phyloP scores from a whole-genome alignment of 306 rosid species.

The Pterocarpus santalinus region DNA sequence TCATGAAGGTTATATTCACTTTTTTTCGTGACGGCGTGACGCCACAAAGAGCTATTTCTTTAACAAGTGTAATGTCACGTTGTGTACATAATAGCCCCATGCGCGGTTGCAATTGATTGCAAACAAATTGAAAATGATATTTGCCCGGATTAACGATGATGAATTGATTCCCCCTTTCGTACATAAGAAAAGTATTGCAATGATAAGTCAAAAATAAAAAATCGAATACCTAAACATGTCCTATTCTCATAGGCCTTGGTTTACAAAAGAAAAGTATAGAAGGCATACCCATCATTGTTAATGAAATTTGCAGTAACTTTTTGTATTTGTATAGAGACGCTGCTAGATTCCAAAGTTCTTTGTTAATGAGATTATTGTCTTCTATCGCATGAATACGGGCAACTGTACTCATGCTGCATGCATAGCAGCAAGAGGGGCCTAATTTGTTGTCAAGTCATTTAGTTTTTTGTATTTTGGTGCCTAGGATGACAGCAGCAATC shows the following conservation, averaged over 20 bases:
- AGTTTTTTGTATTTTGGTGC: neutral
- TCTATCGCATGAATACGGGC: no score
- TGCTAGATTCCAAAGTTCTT: conserved; percentile 5
- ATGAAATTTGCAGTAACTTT: conserved; percentile 17
- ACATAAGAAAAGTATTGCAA: neutral
- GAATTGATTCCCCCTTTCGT: neutral
- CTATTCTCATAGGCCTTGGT: neutral
- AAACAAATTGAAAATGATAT: neutral
- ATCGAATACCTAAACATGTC: neutral
- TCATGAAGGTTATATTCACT: neutral
- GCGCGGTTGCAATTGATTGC: neutral
- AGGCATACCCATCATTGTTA: conserved; percentile 7
- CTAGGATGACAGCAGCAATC: conserved; percentile 7
- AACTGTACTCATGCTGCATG: neutral
- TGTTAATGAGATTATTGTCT: neutral
- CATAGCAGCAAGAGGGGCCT: neutral
- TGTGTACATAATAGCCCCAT: neutral
- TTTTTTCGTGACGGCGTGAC: neutral
- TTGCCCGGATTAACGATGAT: neutral
- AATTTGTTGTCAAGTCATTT: neutral
- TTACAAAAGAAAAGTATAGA: neutral
- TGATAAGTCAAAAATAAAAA: neutral
- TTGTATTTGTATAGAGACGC: neutral
- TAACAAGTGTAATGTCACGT: neutral
- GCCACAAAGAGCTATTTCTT: neutral